Evolutionary conservation across 192 early-diverging fungal species (phyloP), one percentile per base, ranked within the genome.

Genomic region (Coemansia sp.): DNA sequence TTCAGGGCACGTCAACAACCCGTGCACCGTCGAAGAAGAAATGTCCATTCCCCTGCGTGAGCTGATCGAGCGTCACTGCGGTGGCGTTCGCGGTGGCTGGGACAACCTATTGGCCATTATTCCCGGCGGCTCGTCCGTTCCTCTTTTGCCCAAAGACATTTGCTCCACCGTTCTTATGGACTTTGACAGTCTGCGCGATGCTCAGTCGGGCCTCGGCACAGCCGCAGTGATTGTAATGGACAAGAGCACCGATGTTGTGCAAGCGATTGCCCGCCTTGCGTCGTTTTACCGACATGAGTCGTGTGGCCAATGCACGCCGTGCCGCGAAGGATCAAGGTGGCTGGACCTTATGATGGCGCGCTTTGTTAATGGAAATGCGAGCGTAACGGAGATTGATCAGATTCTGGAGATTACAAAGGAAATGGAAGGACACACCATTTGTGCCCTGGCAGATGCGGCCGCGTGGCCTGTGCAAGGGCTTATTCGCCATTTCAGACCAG

Each of bases 401-500:
- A 94, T 99, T 44, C 86, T 91, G 68, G 95, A 97, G 82, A 82
- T 99, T 46, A 88, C 92, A 28, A 87, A 95, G 74, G 91, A 97
- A 82, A 99, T 99, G 82, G 97, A 99, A 78, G 97, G 97, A 23
- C 97, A 97, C 74, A 99, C 97, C n/a, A 99, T 99, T 72, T 99
- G 97, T 72, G 97, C 97, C 40, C 83, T 98, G 81, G 97, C 95
- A 56, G 97, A 98, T 81, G 97, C 97, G 34, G 95, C 97, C 22
- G 97, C 97, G 51, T 97, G 95, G 95, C 97, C 97, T 9, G 93
- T 98, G 31, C 89, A 93, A 81, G 94, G 94, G 65, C 83, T 98
- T 51, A 94, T 98, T 71, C 88, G 93, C 47, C 91, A 95, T 72
- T 96, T 96, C 85, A 60, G 71, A 38, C 68, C 74, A 3, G 65